These are phyloP conservation scores for Neurospora sp. DNA, from an alignment of 2,329 filamentous ascomycete species.

Conservation along the genomic window DNA sequence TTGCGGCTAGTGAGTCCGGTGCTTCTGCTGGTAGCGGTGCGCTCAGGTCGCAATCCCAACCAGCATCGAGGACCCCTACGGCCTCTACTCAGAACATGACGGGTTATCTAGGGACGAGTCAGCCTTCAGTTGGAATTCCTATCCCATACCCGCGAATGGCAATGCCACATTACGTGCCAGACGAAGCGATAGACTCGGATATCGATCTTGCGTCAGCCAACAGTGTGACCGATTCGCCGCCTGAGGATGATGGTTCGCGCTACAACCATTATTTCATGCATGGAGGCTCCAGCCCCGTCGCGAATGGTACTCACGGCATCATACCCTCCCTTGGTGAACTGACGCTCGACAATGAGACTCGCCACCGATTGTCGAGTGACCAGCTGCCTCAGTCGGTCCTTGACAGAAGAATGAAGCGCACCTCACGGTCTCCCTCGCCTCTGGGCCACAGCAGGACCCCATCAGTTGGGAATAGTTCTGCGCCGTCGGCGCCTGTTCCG, in stretches of 20 bases:
- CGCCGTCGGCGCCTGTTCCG: conserved; percentile 30
- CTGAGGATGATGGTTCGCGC: conserved; percentile 35
- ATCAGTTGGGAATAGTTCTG: conserved; percentile 30
- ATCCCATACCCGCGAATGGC: conserved; percentile 30
- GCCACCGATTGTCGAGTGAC: conserved; percentile 41
- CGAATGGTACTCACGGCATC: conserved; percentile 25
- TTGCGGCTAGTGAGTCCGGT: conserved; percentile 37
- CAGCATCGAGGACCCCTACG: conserved; percentile 39
- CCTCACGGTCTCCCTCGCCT: conserved; percentile 47
- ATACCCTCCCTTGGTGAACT: conserved; percentile 39
- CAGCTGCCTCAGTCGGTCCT: conserved; percentile 43
- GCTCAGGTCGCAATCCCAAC: conserved; percentile 58
- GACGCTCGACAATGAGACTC: conserved; percentile 27
- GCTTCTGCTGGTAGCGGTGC: conserved; percentile 39
- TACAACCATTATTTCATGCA: conserved; percentile 29
- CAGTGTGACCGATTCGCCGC: conserved; percentile 33
- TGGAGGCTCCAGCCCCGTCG: conserved; percentile 20
- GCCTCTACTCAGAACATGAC: conserved; percentile 22
- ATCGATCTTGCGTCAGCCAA: conserved; percentile 34
- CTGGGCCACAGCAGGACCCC: conserved; percentile 38
- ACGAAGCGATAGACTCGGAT: conserved; percentile 37
- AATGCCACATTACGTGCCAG: conserved; percentile 46
- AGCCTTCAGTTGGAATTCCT: conserved; percentile 27
- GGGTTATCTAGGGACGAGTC: conserved; percentile 21
- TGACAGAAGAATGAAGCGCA: conserved; percentile 41